Conservation (phyloP, 306 rosid species). For the Dalbergia oliveri region DNA sequence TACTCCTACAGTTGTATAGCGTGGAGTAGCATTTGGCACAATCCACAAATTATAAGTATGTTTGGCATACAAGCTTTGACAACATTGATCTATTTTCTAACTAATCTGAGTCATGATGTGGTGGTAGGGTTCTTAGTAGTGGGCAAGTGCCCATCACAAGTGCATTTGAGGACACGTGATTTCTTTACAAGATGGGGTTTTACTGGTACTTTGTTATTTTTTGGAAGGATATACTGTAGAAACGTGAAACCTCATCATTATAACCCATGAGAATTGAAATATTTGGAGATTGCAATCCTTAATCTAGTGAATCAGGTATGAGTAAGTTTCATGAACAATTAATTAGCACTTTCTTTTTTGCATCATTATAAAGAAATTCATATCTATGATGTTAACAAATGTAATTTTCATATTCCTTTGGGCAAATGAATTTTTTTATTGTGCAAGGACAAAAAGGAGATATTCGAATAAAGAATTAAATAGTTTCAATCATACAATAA, state of each 20-base stretch:
- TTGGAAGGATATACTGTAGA: constrained; percentile 88
- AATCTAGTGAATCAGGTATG: not conserved
- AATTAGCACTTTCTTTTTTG: not conserved
- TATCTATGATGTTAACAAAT: not conserved
- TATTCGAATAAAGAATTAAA: not conserved
- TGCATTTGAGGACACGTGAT: constrained; percentile 90
- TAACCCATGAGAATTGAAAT: not conserved
- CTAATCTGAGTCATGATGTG: constrained; percentile 39
- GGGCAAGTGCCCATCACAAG: constrained; percentile 78
- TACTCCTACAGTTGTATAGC: no score
- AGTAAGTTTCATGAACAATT: not conserved
- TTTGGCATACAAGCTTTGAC: not conserved
- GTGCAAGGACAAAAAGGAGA: no score
- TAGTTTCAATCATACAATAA: not conserved
- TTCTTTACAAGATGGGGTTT: constrained; percentile 67
- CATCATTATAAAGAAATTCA: not conserved
- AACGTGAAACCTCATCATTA: not conserved
- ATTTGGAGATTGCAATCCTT: not conserved
- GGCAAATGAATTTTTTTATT: not conserved
- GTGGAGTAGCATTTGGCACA: no score
- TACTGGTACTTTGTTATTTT: constrained; percentile 60
- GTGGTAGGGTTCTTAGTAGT: constrained; percentile 69
- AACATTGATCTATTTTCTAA: not conserved
- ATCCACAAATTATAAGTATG: not conserved
- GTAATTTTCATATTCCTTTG: not conserved